Conservation (phyloP, 179 eudicot species). For the Beta macrorhiza region DNA sequence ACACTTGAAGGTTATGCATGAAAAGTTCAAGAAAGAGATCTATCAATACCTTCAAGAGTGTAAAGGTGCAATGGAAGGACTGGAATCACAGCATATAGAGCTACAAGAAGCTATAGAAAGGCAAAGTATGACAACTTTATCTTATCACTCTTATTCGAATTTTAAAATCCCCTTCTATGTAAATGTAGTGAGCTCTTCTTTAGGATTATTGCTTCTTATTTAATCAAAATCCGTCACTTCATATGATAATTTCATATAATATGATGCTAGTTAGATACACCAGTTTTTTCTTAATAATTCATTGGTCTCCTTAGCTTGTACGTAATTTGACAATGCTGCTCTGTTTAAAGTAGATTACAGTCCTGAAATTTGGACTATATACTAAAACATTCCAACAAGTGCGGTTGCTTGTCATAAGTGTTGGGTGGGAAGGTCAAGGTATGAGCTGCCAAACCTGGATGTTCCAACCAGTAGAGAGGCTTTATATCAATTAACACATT, state of each 20-base stretch:
- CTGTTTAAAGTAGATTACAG: neutral
- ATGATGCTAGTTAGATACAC: neutral
- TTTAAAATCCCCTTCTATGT: neutral
- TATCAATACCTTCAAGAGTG: slow-evolving; percentile 58
- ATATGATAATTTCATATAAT: neutral
- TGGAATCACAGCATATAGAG: slow-evolving; percentile 59
- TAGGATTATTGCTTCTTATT: neutral
- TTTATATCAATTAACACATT: too few relatives aligned
- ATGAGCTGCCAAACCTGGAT: neutral
- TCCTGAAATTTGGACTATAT: neutral
- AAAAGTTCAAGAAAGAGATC: slow-evolving; percentile 66
- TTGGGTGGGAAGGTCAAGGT: neutral
- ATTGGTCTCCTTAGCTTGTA: neutral
- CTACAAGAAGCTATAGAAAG: slow-evolving; percentile 56
- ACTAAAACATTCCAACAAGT: neutral
- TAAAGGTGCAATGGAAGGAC: slow-evolving; percentile 54
- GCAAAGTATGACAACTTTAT: slow-evolving; percentile 51
- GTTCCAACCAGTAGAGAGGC: neutral
- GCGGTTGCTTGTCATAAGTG: too few relatives aligned
- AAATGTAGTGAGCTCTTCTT: neutral
- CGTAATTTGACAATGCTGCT: neutral
- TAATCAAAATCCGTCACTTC: neutral
- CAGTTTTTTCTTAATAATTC: slow-evolving; percentile 5
- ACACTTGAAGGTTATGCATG: slow-evolving; percentile 53
- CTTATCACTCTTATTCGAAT: neutral